phyloP scores from a whole-genome alignment of 176 grass and related monocot genomes.

The Microstegium vimineum region DNA sequence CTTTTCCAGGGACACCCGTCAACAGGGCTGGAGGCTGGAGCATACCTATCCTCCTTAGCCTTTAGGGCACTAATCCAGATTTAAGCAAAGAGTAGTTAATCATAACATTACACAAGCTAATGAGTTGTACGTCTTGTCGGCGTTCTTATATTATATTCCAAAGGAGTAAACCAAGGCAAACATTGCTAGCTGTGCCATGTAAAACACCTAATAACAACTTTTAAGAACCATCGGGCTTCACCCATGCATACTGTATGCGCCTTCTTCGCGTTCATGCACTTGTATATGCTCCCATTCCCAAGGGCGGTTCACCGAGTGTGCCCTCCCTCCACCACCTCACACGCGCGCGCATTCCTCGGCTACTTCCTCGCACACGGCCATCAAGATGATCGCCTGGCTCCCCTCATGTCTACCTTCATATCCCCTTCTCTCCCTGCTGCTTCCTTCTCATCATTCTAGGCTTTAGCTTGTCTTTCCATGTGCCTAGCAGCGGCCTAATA shows the following conservation, averaged over 20 bases:
- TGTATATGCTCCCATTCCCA: conserved; percentile 57
- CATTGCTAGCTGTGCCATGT: conserved; percentile 24
- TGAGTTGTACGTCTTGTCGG: background rate
- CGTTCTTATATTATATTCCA: conserved; percentile 12
- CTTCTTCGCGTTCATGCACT: conserved; percentile 32
- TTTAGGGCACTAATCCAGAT: background rate
- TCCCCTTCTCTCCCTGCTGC: background rate
- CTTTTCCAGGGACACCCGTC: too few species aligned
- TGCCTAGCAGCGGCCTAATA: background rate
- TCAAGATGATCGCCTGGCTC: conserved; percentile 15
- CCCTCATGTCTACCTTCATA: conserved; percentile 16
- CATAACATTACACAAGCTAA: conserved; percentile 3
- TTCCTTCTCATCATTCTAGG: background rate
- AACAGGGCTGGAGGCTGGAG: background rate
- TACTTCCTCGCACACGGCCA: background rate
- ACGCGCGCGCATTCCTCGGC: background rate
- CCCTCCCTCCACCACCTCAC: background rate
- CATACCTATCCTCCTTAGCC: background rate
- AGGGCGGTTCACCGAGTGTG: conserved; percentile 18
- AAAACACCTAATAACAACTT: conserved; percentile 28
- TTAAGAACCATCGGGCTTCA: conserved; percentile 42
- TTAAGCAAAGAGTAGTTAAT: background rate
- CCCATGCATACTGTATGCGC: too few species aligned
- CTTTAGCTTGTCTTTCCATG: conserved; percentile 16
- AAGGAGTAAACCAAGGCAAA: background rate